Evolutionary conservation across 805 yeast species (phyloP), one percentile per base, ranked within the genome.

Genomic region (Wickerhamiella kazuoi): DNA sequence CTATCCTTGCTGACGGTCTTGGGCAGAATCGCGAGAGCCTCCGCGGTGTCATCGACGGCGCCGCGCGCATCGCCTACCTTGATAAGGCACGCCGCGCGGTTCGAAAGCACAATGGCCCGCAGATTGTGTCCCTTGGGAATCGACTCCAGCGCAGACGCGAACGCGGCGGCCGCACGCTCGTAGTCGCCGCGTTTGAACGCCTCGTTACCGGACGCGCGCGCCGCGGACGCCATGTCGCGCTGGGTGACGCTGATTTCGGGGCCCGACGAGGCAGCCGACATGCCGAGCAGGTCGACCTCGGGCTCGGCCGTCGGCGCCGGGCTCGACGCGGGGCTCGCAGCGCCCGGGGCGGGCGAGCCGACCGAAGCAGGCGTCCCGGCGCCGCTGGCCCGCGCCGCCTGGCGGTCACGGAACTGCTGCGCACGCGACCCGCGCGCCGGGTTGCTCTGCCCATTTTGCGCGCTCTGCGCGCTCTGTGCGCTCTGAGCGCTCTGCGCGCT

Each of bases 171-270:
- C 0, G 98, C 86, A 3, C 61, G 52, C 3, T 73, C 55, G 54
- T 78, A 90, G 54, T 90, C 87, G 16, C 99, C 99, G n/a, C 72
- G 68, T 41, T 72, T 71, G 61, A 75, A 90, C 1, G 74, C 66
- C 15, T 65, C 66, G 5, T 72, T 61, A 4, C 84, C 98, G 20
- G 60, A 61, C 5, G 48, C 43, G 14, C 64, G 51, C 13, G 56
- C 41, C 2, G 52, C 42, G 2, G 43, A 33, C 17, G 55, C 47
- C 49, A 56, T 46, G 33, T 58, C 59, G 36, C 51, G 35, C 18
- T 52, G 54, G 13, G 59, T 48, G 8, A 46, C 21, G 5, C 44
- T 33, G 17, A 60, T 39, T 1, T 57, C 24, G 2, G 48, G 46
- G 2, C 47, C 35, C 4, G 48, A 17, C 7, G 47, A 42, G 6